These are phyloP conservation scores for Petunia hybrid DNA, from an alignment of 305 asterid species.

Conservation along the genomic window DNA sequence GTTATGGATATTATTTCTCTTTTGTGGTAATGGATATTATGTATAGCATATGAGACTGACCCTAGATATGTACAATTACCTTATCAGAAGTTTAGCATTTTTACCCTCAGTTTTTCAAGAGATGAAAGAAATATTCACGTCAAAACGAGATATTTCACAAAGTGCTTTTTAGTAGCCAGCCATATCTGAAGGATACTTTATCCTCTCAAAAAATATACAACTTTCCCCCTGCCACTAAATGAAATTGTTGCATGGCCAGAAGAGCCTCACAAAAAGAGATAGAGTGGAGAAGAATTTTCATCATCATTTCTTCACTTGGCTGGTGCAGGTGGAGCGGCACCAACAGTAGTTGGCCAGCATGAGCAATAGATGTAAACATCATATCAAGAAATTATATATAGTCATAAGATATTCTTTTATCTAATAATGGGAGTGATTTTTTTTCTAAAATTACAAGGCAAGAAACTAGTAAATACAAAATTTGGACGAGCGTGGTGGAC, in stretches of 20 bases:
- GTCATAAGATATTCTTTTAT: not conserved
- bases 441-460: no score
- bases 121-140: not conserved
- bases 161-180: not conserved
- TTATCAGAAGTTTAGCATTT: not conserved
- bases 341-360: constrained; percentile 89
- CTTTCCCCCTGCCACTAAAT: constrained; percentile 20
- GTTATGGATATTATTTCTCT: not conserved
- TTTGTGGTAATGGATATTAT: no score
- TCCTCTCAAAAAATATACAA: not conserved
- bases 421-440: no score
- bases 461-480: no score
- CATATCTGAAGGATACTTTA: constrained; percentile 9
- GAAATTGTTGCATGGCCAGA: not conserved
- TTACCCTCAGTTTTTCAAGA: not conserved
- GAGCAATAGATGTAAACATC: not conserved
- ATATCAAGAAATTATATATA: not conserved
- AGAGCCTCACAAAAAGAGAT: not conserved
- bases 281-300: not conserved
- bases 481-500: no score
- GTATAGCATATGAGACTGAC: no score
- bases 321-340: constrained; percentile 59
- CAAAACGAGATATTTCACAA: not conserved
- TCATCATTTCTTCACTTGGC: constrained; percentile 42
- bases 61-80: not conserved